phyloP scores from a whole-genome alignment of 257 asterid species.

The Rehmannia glutinosa region DNA sequence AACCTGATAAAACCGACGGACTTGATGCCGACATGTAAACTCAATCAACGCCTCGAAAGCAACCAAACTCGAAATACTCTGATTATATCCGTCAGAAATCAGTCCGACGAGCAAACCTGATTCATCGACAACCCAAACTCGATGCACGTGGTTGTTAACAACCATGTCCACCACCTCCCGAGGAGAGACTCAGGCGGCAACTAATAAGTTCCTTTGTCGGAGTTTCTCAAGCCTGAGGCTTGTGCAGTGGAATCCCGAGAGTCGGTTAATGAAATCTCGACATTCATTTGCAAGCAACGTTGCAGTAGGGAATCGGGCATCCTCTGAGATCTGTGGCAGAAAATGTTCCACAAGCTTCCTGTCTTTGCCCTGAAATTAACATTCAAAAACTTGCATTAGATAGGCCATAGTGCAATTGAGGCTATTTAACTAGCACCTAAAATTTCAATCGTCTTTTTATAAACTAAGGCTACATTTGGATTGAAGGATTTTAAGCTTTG shows the following conservation, averaged over 20 bases:
- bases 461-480: too few relatives aligned
- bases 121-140: slow-evolving; percentile 69
- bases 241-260: slow-evolving; percentile 40
- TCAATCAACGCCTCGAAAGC: slow-evolving; percentile 37
- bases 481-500: too few relatives aligned
- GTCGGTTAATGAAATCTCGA: slow-evolving; percentile 48
- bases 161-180: slow-evolving; percentile 73
- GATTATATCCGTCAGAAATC: slow-evolving; percentile 59
- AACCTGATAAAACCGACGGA: background rate
- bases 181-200: slow-evolving; percentile 46
- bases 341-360: slow-evolving; percentile 81
- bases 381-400: background rate
- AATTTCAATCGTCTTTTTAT: too few relatives aligned
- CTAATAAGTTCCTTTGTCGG: slow-evolving; percentile 45
- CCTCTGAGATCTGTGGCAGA: slow-evolving; percentile 74
- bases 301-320: slow-evolving; percentile 53
- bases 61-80: slow-evolving; percentile 51
- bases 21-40: background rate
- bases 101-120: slow-evolving; percentile 57
- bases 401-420: too few relatives aligned
- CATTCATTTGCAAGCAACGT: slow-evolving; percentile 38
- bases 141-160: slow-evolving; percentile 55
- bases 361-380: slow-evolving; percentile 46
- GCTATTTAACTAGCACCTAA: too few relatives aligned
- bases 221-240: slow-evolving; percentile 45